A percentile compares a stretch with the other conserved stretches of the same genome.
These are phyloP conservation scores for Mycena haematopus DNA, from an alignment of 768 basidiomycete genomes.

Conservation along the genomic window DNA sequence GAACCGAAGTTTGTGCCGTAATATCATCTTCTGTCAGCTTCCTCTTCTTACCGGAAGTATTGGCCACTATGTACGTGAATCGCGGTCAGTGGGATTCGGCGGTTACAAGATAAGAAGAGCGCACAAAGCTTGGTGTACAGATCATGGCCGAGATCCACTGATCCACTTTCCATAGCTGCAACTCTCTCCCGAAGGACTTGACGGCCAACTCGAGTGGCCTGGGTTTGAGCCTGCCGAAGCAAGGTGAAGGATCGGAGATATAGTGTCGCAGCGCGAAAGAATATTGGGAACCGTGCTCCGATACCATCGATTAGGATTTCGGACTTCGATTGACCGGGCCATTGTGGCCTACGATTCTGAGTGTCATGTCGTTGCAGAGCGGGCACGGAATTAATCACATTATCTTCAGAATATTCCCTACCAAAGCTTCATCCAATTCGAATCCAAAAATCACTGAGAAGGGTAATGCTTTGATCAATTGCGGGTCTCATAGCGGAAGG, in stretches of 20 bases:
- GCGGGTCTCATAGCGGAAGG: not conserved
- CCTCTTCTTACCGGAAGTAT: not conserved
- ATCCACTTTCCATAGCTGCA: conserved; percentile 5
- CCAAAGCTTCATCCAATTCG: conserved; percentile 5
- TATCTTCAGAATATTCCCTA: conserved; percentile 11
- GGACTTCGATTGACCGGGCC: conserved; percentile 5
- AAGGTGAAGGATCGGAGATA: conserved; percentile 13
- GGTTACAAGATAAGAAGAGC: not conserved
- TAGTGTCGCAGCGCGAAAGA: conserved; percentile 4
- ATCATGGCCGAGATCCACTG: conserved; percentile 9
- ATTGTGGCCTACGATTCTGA: conserved; percentile 9
- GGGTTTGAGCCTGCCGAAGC: conserved; percentile 2
- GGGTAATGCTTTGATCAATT: not conserved
- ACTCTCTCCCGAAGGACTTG: conserved; percentile 1
- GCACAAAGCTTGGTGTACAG: conserved; percentile 4
- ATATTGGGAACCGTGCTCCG: conserved; percentile 7
- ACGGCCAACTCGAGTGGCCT: conserved; percentile 2
- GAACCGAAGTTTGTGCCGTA: conserved; percentile 7
- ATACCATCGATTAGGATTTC: conserved; percentile 9
- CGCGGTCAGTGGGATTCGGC: conserved; percentile 3
- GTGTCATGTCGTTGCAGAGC: conserved; percentile 6
- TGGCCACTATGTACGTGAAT: not conserved
- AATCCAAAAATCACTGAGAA: conserved; percentile 4
- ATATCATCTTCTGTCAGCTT: conserved; percentile 7
- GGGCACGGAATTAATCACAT: not conserved